A percentile compares a stretch with the other conserved stretches of the same genome.
These are phyloP conservation scores for Rhododendron simsii DNA, from an alignment of 148 eudicot genomes.

Conservation along the genomic window DNA sequence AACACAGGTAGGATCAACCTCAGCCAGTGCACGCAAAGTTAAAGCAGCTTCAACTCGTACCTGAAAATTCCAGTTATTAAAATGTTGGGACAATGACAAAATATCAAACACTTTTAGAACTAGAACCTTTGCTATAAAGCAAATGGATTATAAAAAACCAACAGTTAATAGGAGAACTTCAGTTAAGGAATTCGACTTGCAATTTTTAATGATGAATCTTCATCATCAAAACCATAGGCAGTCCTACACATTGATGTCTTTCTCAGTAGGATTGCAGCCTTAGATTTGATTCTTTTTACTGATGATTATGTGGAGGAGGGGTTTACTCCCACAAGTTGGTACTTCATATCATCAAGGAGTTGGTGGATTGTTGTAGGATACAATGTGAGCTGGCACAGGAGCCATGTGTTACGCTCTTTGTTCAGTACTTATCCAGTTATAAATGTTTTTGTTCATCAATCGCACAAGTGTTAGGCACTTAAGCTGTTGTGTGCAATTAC, in stretches of 20 bases:
- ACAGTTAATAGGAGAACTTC: not conserved
- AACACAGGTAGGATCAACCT: constrained; percentile 98
- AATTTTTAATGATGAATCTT: not conserved
- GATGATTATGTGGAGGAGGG: not conserved
- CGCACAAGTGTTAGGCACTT: not conserved
- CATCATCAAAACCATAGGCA: not conserved
- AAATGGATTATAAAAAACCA: not conserved
- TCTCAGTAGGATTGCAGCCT: not conserved
- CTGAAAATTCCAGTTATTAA: constrained; percentile 30
- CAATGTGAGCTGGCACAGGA: not conserved
- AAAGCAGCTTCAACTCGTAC: constrained; percentile 96
- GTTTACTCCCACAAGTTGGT: not conserved
- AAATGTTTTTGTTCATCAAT: not conserved
- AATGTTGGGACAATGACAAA: not conserved
- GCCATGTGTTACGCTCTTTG: not conserved
- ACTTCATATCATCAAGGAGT: not conserved
- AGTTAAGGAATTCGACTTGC: not conserved
- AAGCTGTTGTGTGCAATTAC: not conserved
- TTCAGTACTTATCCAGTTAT: not conserved
- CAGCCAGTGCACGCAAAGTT: constrained; percentile 79
- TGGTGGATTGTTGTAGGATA: not conserved
- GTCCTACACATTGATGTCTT: not conserved
- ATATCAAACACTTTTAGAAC: not conserved
- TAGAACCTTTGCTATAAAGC: not conserved
- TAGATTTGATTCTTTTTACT: not conserved